phyloP scores from a whole-genome alignment of 352 stramenopile genomes.

The Phytophthora vignae region DNA sequence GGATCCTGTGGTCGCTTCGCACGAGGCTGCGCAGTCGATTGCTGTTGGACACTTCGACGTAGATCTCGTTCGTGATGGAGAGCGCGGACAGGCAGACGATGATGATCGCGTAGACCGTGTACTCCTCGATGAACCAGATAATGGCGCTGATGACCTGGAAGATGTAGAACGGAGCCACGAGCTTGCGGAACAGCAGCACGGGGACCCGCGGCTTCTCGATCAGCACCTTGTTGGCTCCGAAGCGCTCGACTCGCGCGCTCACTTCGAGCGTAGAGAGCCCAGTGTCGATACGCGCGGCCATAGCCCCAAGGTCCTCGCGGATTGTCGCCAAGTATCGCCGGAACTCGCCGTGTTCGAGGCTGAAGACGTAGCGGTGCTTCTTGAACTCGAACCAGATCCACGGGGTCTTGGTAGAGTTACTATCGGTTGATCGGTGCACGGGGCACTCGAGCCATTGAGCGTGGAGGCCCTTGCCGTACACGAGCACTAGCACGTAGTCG shows the following conservation, averaged over 20 bases:
- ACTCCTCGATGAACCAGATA: conserved; percentile 60
- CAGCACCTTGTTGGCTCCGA: conserved; percentile 60
- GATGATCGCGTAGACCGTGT: conserved; percentile 56
- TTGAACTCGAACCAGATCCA: conserved; percentile 80
- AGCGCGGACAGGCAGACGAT: conserved; percentile 55
- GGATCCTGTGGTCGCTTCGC: conserved; percentile 40
- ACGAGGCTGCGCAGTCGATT: conserved; percentile 53
- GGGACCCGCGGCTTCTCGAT: conserved; percentile 49
- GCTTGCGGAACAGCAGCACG: conserved; percentile 58
- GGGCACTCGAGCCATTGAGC: conserved; percentile 53
- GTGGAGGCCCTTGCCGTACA: conserved; percentile 48
- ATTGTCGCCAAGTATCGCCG: conserved; percentile 61
- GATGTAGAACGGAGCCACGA: conserved; percentile 69
- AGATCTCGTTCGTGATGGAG: conserved; percentile 62
- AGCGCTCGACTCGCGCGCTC: conserved; percentile 36
- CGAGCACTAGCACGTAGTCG: conserved; percentile 57
- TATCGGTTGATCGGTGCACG: conserved; percentile 21
- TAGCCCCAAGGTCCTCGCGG: conserved; percentile 40
- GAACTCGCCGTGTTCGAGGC: conserved; percentile 55
- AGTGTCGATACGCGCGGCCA: conserved; percentile 34
- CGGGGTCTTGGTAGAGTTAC: background rate
- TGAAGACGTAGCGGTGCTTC: conserved; percentile 75
- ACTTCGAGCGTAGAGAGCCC: conserved; percentile 36
- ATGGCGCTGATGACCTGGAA: conserved; percentile 65
- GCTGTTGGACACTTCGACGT: conserved; percentile 54